Conservation (phyloP, 768 basidiomycete genomes). For the Lentinula lateritia region DNA sequence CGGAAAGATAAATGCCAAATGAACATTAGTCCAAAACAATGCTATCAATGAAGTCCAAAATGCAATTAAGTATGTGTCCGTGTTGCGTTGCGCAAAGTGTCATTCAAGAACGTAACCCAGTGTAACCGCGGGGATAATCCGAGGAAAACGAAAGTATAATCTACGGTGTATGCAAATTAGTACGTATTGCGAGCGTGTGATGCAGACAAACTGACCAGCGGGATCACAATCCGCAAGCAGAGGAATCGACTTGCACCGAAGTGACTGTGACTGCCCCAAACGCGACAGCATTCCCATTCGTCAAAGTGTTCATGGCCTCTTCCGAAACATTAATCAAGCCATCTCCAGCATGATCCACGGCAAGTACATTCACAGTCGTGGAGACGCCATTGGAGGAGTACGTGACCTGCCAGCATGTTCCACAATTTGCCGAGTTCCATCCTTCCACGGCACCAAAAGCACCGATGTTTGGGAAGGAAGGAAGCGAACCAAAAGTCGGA, state of each 20-base stretch:
- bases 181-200: neutral
- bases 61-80: neutral
- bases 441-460: constrained; percentile 29
- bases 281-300: constrained; percentile 37
- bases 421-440: constrained; percentile 34
- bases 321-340: constrained; percentile 43
- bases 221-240: constrained; percentile 43
- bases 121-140: neutral
- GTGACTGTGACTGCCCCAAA: constrained; percentile 44
- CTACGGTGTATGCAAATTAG: neutral
- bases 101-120: neutral
- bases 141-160: neutral
- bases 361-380: constrained; percentile 26
- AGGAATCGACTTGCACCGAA: constrained; percentile 34
- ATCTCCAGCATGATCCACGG: constrained; percentile 27
- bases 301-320: constrained; percentile 51
- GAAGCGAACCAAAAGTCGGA: constrained; percentile 45
- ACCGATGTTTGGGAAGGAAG: constrained; percentile 56
- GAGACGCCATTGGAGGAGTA: constrained; percentile 17
- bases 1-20: neutral
- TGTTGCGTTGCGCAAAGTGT: neutral
- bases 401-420: constrained; percentile 37
- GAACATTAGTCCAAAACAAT: neutral
- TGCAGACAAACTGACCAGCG: neutral
- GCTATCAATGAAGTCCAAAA: neutral